Evolutionary conservation across 2,329 filamentous ascomycete species (phyloP), one percentile per base, ranked within the genome.

Genomic region (Monosporascus sp.): DNA sequence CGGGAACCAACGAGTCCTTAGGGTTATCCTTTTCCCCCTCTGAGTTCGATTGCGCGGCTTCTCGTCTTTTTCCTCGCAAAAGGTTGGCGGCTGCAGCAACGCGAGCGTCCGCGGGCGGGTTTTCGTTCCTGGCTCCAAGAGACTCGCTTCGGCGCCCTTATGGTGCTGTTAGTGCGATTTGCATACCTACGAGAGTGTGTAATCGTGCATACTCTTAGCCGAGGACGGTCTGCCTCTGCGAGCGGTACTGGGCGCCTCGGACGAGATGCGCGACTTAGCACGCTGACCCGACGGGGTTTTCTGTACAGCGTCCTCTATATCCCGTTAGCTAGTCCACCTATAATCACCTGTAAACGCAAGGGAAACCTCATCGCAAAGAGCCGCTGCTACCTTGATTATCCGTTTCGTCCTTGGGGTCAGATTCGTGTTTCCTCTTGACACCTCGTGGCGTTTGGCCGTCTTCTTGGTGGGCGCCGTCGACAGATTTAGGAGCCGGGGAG

Each of bases 341-440:
- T 11, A 27, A 20, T 4, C 40, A 48, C 40, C 19, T 48, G 22
- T 26, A 14, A 37, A 58, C 58, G 56, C 16, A 16, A 24, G 24
- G 2, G 7, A 26, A 46, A n/a, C 24, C 40, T 20, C 40, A 43
- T 46, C 24, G 22, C 43, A 46, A 27, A 46, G 24, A 46, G 43
- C 43, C 6, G 20, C 22, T 46, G 43, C 43, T 54, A 66, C 64
- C 62, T 38, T 63, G 46, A 19, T 47, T 60, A 8, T 60, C 62
- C 45, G 65, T 55, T 2, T 60, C 58, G 16, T 64, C 63, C 46
- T 67, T 65, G 9, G 60, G 62, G n/a, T 66, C 64, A 5, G 48
- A 40, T 49, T 62, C 63, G 11, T 60, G 55, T 52, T 67, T 67
- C 57, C 65, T 59, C 60, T 68, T 68, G 6, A 50, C 56, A 26